Base-by-base conservation (phyloP, 2,329 filamentous ascomycete species). In the Delphinella strobiligena region DNA sequence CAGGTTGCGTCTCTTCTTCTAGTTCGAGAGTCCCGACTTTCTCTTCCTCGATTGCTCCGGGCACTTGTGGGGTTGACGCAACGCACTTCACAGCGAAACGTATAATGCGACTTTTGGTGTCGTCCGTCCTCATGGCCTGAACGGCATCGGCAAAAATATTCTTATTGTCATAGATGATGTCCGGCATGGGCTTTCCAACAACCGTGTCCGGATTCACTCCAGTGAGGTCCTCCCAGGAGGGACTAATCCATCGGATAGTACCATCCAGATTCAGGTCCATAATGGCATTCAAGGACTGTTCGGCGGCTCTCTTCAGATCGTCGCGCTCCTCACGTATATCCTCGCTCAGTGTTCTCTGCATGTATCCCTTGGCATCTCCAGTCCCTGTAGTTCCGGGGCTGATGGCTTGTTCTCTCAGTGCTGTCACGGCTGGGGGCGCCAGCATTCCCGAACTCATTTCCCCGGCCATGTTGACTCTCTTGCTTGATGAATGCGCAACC, bases 221-320 rank as follows among this genome's bases (percentile, higher is more conserved):
- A 45, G 96, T 81, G 36, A 98, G 82, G 53, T 96, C 87, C 45
- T 77, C 75, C 91, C 91, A 98, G 12, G 89, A 95, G 10, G 88
- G 85, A 59, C 89, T 96, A 52, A 93, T 88, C 85, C 91, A 98
- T 62, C 87, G 82, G 53, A 98, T 82, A 45, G 78, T 82, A 48
- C 86, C 86, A 55, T 95, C 83, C 41, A 96, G 73, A 54, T 87
- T 86, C 48, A 98, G 71, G 64, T 98, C 89, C 56, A 98, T 74
- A 58, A 98, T 94, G 47, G 93, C 84, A 61, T 96, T 98, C 58
- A 94, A 72, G 16, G 88, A 95, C 66, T 95, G 86, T 63, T 96
- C 89, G 37, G 89, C 91, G 31, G 89, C 91, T 66, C 94, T 85
- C 55, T 88, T 87, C 50, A 98, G 73, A 58, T 96, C 89, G 57